Evolutionary conservation across 2,329 filamentous ascomycete species (phyloP), one percentile per base, ranked within the genome.

Genomic region (Penicillium sp.): DNA sequence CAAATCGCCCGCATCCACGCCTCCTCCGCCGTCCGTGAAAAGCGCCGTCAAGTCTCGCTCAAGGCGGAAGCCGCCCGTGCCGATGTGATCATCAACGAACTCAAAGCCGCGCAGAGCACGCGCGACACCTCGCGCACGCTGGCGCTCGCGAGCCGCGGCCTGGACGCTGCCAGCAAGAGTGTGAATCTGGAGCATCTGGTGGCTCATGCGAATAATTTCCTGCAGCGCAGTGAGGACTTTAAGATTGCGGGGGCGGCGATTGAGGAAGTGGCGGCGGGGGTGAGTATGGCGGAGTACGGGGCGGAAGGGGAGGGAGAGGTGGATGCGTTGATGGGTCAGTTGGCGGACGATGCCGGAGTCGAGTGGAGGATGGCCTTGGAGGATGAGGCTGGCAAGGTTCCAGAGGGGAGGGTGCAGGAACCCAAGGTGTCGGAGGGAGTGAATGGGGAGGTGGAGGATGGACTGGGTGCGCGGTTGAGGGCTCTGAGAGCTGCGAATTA

Each of bases 1-100:
- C 71, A 74, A 55, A 75, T 75, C 57, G 72, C 73, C 39, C 72
- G 72, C 44, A 73, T 75, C 60, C 73, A 75, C 59, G 72, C 72
- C 46, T 66, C 66, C 18, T 72, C 70, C 39, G 71, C 72, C 28
- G 65, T 75, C 27, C 72, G 72, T 51, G 72, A 75, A 47, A 73
- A 73, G 46, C 68, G 72, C 45, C 69, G 73, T 51, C 68, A 73
- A 49, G 67, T 74, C 13, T 70, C 69, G 9, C 68, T 75, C 4
- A 67, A 68, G 47, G 67, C 70, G 5, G 69, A 75, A 54, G 71
- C 73, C 6, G 72, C 72, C 11, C 69, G 72, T 13, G 72, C 73
- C 38, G 73, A 75, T 47, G 73, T 74, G 0, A 74, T 75, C n/a
- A 73, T 73, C 54, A 73, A 73, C 46, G 71, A 74, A 46, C 67